A percentile compares a stretch with the other conserved stretches of the same genome.
These are phyloP conservation scores for Hordeum marinum DNA, from an alignment of 176 grass and related monocot genomes.

Conservation along the genomic window DNA sequence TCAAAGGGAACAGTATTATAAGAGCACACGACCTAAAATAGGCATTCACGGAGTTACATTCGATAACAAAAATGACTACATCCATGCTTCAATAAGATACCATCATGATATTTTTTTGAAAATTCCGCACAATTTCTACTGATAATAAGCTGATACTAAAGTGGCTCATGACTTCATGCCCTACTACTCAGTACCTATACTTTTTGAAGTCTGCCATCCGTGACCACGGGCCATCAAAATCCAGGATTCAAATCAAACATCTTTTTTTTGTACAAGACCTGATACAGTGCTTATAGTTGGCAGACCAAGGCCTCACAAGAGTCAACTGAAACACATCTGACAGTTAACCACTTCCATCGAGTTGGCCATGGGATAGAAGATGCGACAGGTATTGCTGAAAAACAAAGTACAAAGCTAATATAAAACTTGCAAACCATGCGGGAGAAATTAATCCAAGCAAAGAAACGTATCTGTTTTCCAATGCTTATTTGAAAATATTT, in stretches of 20 bases:
- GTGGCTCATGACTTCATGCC: background rate
- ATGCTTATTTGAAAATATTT: background rate
- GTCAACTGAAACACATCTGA: background rate
- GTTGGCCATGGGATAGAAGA: constrained; percentile 76
- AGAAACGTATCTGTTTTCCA: background rate
- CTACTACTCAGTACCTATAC: background rate
- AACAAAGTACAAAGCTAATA: background rate
- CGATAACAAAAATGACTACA: constrained; percentile 1
- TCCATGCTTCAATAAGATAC: background rate
- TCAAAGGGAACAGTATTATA: background rate
- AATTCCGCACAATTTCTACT: background rate
- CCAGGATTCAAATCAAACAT: background rate
- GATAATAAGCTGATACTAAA: background rate
- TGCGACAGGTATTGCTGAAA: constrained; percentile 91
- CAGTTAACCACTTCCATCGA: constrained; percentile 56
- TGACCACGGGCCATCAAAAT: background rate
- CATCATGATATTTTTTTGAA: background rate
- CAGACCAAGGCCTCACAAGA: background rate
- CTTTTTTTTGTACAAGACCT: constrained; percentile 3
- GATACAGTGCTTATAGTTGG: background rate
- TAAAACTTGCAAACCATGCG: background rate
- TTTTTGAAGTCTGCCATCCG: background rate
- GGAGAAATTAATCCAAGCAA: background rate
- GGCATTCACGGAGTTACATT: constrained; percentile 6
- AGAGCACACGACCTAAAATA: background rate